Evolutionary conservation across 2,329 filamentous ascomycete genomes (phyloP), one percentile per base, ranked within the genome.

Genomic region (Aspergillus eucalypticola): DNA sequence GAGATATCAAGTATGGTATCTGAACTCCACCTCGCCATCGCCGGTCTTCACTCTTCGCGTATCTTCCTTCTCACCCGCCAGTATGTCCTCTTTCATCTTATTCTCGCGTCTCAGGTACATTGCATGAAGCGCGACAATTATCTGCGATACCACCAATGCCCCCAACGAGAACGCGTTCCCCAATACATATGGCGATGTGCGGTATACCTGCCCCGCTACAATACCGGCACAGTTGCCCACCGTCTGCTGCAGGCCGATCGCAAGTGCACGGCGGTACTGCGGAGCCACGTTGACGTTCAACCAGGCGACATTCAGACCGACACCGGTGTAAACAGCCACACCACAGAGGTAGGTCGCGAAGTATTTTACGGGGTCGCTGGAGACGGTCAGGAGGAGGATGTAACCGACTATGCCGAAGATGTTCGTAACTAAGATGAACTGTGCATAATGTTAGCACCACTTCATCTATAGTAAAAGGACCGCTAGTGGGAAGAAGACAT

Each of bases 271-370:
- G 25, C 80, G 76, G 67, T 81, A 82, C 46, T 83, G 80, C 1
- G 76, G 78, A 5, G 79, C 78, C 1, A 79, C 71, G 35, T 82
- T 83, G 46, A 80, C 80, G 19, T 79, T 81, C 4, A 83, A 66
- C 81, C 81, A 83, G 38, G 78, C 79, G 1, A 78, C 60, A 58
- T 77, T 81, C 35, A 78, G 68, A 1, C 84, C 83, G 0, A 80
- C 76, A 1, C 78, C 78, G 7, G 75, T 79, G 60, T 83, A 84
- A 2, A 81, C 77, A 1, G 79, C 78, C 6, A 81, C 71, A 2
- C 79, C 81, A 50, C 77, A 79, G 11, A 84, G 70, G 67, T 80
- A 84, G 1, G 79, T 81, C 3, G 77, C 80, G 58, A 84, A 81
- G 70, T 81, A 84, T 57, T 80, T 76, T 50, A 83, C 78, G 0